These are phyloP conservation scores for Polygonum aviculare DNA, from an alignment of 148 eudicot genomes.

Conservation along the genomic window DNA sequence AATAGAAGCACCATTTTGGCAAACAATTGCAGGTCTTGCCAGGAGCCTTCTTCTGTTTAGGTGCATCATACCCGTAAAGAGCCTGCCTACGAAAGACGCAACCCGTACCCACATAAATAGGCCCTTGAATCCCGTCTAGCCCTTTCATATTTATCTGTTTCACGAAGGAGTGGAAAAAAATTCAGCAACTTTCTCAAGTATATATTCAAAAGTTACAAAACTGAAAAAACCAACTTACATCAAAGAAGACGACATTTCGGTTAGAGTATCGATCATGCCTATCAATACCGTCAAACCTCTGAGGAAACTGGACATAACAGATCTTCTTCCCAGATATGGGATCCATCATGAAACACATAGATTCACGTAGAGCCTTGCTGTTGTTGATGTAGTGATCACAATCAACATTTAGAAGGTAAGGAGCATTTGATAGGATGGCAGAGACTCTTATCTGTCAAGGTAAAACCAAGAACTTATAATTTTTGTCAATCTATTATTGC, in stretches of 20 bases:
- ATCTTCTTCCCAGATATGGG: conserved; percentile 90
- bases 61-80: conserved; percentile 87
- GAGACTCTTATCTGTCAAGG: conserved; percentile 60
- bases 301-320: conserved; percentile 94
- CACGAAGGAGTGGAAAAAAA: not conserved
- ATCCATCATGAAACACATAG: conserved; percentile 99
- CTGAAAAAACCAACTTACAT: conserved; percentile 43
- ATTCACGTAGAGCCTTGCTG: conserved; percentile 87
- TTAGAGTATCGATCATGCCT: conserved; percentile 90
- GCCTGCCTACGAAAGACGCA: conserved; percentile 88
- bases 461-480: not conserved
- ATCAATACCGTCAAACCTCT: conserved; percentile 95
- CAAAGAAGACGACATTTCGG: conserved; percentile 88
- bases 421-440: conserved; percentile 88
- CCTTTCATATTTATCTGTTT: conserved; percentile 90
- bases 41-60: conserved; percentile 61
- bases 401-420: conserved; percentile 85
- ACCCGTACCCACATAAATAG: conserved; percentile 84
- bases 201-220: not conserved
- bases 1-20: conserved; percentile 76
- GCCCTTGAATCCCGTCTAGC: conserved; percentile 92
- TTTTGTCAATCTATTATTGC: not conserved
- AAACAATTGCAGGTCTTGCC: conserved; percentile 82
- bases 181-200: not conserved
- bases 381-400: conserved; percentile 97